Base-by-base conservation (phyloP, 805 yeast species). In the Millerozyma acaciae region DNA sequence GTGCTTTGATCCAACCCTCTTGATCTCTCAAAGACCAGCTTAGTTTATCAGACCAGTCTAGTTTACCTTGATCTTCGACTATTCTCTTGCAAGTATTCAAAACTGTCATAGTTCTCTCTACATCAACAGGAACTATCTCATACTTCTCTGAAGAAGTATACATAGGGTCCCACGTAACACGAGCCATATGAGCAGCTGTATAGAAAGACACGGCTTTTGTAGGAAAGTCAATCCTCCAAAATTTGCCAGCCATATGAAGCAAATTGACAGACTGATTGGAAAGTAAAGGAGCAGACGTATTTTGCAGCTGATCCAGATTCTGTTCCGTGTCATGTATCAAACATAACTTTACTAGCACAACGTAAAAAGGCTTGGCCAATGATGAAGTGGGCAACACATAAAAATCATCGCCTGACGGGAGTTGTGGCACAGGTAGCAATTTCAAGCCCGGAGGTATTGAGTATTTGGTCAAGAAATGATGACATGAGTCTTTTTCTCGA, bases 151-250 rank as follows among this genome's bases (percentile, higher is more conserved):
- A 28, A 9, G 37, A 43, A 1, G 39, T 36, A 20, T 38, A 45
- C 4, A 59, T 41, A 4, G 51, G 47, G 28, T 62, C 70, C 23
- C 50, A 46, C 32, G 63, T 34, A 14, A 54, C 34, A 3, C 64
- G 62, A 4, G 60, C 38, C 24, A 55, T 39, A 37, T 62, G 67
- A 8, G 61, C 60, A 1, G 82, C 80, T 4, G 77, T 69, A 34
- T 69, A 75, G 5, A 78, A 38, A 6, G 75, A 44, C 0, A 72
- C 63, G 0, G 77, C 72, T 30, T 73, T 57, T 0, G 84, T 63
- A 0, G 76, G 60, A 5, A 51, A 53, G 38, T 69, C 71, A 4
- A 81, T 52, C 37, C 83, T 60, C 93, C 93, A 84, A 33, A 73
- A 62, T 25, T 60, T 65, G 5, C 75, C 60, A 34, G 75, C 72